Evolutionary conservation across 805 yeast species (phyloP).

Genomic region (Ogataea nonfermentans): DNA sequence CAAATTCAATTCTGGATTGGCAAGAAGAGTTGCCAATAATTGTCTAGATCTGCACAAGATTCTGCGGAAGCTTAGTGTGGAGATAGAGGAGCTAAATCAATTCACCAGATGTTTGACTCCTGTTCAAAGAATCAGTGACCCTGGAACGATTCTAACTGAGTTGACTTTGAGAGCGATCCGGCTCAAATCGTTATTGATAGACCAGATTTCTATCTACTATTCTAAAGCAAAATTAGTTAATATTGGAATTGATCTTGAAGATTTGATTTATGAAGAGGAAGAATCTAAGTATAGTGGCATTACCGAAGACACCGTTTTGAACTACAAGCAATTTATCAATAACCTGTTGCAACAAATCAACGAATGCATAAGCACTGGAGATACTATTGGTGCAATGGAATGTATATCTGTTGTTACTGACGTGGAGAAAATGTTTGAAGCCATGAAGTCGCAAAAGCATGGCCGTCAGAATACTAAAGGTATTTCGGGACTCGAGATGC

Average conservation of each 20-base stretch:
- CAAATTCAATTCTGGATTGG: slow-evolving; percentile 52
- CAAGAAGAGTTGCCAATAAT: slow-evolving; percentile 50
- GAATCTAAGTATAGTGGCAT: slow-evolving; percentile 20
- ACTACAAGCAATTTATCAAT: slow-evolving; percentile 60
- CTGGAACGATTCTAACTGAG: slow-evolving; percentile 49
- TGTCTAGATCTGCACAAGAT: slow-evolving; percentile 48
- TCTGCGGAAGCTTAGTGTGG: slow-evolving; percentile 41
- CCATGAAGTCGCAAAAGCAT: slow-evolving; percentile 36
- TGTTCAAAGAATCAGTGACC: slow-evolving; percentile 49
- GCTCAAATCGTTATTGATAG: slow-evolving; percentile 49
- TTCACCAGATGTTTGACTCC: slow-evolving; percentile 42
- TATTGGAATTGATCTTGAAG: slow-evolving; percentile 61
- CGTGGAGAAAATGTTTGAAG: slow-evolving; percentile 72
- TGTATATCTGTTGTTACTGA: slow-evolving; percentile 66
- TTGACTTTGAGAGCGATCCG: slow-evolving; percentile 45
- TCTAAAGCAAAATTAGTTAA: slow-evolving; percentile 63
- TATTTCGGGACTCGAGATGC: neutral
- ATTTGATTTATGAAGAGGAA: slow-evolving; percentile 32
- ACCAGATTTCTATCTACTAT: slow-evolving; percentile 55
- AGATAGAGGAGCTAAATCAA: slow-evolving; percentile 46
- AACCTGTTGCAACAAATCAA: slow-evolving; percentile 58
- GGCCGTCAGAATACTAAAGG: slow-evolving; percentile 13
- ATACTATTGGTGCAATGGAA: slow-evolving; percentile 59
- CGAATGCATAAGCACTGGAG: slow-evolving; percentile 49
- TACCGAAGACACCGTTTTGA: slow-evolving; percentile 42